Evolutionary conservation across 2,329 filamentous ascomycete genomes (phyloP).

Genomic region (Botryotinia calthae): DNA sequence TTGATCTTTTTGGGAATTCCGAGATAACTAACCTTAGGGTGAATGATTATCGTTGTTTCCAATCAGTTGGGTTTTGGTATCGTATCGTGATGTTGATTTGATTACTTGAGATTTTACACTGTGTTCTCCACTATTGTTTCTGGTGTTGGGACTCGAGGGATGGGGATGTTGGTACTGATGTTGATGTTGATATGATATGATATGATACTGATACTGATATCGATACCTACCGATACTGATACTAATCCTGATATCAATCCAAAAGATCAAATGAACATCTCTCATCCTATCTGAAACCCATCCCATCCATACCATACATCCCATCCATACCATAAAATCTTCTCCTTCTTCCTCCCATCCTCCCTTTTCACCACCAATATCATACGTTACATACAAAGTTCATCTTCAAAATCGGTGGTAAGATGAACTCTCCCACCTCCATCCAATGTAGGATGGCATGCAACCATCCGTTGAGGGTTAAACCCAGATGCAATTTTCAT

Average conservation of each 20-base stretch:
- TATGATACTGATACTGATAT: not conserved
- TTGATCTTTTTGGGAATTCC: not conserved
- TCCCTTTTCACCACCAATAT: conserved; percentile 24
- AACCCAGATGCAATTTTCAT: not conserved
- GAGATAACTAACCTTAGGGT: too few relatives aligned
- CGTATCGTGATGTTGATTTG: not conserved
- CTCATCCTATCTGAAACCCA: not conserved
- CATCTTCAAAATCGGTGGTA: conserved; percentile 18
- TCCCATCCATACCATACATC: not conserved
- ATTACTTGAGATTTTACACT: not conserved
- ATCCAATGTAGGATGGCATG: conserved; percentile 16
- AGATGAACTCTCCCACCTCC: not conserved
- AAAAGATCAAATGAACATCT: not conserved
- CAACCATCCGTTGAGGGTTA: conserved; percentile 28
- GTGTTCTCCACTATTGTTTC: not conserved
- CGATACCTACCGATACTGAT: not conserved
- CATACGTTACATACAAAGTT: conserved; percentile 31
- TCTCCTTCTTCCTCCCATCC: not conserved
- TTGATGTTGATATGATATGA: not conserved
- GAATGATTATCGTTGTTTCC: not conserved
- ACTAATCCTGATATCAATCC: not conserved
- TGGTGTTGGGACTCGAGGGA: not conserved
- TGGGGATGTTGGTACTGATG: not conserved
- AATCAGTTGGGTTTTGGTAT: conserved; percentile 3
- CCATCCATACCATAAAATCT: not conserved